phyloP scores from a whole-genome alignment of 2,329 filamentous ascomycete species.

The Xylariaceae sp. region DNA sequence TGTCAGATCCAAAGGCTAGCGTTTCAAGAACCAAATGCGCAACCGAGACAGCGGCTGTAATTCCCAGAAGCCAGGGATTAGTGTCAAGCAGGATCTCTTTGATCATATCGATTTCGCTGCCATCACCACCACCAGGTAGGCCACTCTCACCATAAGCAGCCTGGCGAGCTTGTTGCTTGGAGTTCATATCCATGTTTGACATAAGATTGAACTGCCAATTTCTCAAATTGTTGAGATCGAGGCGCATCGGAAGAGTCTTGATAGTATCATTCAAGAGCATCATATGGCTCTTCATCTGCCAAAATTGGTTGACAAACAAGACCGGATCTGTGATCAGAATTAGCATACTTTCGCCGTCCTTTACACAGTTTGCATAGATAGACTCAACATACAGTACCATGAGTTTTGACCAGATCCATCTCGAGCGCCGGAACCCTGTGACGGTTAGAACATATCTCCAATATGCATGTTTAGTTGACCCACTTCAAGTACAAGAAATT shows the following conservation, averaged over 20 bases:
- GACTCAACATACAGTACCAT: conserved; percentile 66
- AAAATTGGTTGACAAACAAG: conserved; percentile 92
- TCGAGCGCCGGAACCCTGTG: conserved; percentile 63
- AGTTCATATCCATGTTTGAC: conserved; percentile 78
- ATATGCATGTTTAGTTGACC: background rate
- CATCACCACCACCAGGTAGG: conserved; percentile 76
- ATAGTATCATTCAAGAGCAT: conserved; percentile 86
- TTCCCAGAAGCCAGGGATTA: conserved; percentile 78
- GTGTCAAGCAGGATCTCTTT: conserved; percentile 94
- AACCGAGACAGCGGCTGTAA: conserved; percentile 80
- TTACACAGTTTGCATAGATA: no score
- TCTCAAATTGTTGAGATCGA: conserved; percentile 75
- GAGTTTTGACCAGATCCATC: conserved; percentile 82
- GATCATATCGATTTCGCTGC: conserved; percentile 92
- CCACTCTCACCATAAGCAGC: conserved; percentile 66
- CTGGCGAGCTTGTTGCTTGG: conserved; percentile 76
- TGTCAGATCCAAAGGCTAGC: conserved; percentile 95
- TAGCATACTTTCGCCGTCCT: conserved; percentile 13
- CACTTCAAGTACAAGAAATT: conserved; percentile 72
- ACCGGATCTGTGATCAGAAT: conserved; percentile 61
- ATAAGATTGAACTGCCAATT: conserved; percentile 90
- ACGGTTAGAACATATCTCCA: conserved; percentile 2
- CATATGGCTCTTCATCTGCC: conserved; percentile 93
- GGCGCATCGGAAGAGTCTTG: conserved; percentile 72
- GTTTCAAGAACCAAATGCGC: conserved; percentile 94